Evolutionary conservation across 164 flowering plant species (phyloP).

Genomic region (Nymphaea thermarum): DNA sequence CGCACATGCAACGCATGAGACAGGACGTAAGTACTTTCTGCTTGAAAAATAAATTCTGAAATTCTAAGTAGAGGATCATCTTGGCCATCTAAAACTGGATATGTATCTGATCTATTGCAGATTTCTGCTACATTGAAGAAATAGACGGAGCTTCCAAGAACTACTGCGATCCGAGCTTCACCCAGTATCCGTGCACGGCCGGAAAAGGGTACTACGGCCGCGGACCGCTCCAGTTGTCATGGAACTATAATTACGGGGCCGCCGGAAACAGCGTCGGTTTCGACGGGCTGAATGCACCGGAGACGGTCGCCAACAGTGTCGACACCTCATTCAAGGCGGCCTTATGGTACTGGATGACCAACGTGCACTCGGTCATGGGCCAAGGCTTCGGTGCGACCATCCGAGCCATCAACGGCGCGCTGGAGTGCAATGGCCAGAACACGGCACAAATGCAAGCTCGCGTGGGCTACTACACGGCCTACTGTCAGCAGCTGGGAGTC

Average conservation of each 20-base stretch:
- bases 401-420: constrained; percentile 40
- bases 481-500: constrained; percentile 39
- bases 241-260: constrained; percentile 69
- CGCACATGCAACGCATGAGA: constrained; percentile 19
- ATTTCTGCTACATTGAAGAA: constrained; percentile 41
- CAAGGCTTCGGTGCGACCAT: constrained; percentile 62
- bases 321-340: constrained; percentile 39
- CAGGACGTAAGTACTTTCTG: constrained; percentile 39
- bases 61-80: too few relatives aligned
- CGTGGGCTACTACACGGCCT: constrained; percentile 24
- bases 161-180: constrained; percentile 33
- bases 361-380: constrained; percentile 22
- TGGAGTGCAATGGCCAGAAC: constrained; percentile 31
- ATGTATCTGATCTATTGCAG: constrained; percentile 12
- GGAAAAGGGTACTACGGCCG: constrained; percentile 39
- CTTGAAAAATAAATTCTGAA: not conserved
- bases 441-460: constrained; percentile 20
- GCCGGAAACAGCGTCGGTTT: constrained; percentile 41
- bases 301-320: constrained; percentile 31
- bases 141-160: constrained; percentile 28
- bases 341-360: constrained; percentile 55
- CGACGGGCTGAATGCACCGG: constrained; percentile 43
- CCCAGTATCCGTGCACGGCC: constrained; percentile 32
- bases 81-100: too few relatives aligned
- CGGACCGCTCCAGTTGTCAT: constrained; percentile 49